A percentile compares a stretch with the other conserved stretches of the same genome.
These are phyloP conservation scores for Cyclocybe aegerita DNA, from an alignment of 768 basidiomycete genomes.

Conservation along the genomic window DNA sequence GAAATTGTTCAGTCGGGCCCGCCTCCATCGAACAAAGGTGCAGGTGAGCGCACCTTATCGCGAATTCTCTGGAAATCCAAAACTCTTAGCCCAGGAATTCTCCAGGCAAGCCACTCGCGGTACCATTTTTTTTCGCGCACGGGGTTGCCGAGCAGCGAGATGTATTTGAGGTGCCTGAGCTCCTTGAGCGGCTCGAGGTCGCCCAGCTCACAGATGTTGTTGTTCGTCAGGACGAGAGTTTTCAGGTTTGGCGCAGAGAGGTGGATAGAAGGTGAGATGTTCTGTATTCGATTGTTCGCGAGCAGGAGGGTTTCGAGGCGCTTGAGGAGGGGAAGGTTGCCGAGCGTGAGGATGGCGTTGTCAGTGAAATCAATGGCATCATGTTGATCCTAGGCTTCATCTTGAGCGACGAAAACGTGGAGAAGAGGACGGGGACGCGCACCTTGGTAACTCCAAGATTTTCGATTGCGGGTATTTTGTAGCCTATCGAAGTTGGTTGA, in stretches of 20 bases:
- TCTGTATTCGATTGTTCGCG: conserved; percentile 86
- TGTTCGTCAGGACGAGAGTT: conserved; percentile 82
- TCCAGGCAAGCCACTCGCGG: conserved; percentile 93
- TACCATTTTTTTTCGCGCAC: conserved; percentile 93
- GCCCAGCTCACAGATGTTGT: conserved; percentile 76
- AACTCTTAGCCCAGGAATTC: conserved; percentile 84
- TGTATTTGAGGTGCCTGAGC: conserved; percentile 68
- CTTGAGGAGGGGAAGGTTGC: conserved; percentile 85
- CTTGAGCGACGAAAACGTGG: conserved; percentile 10
- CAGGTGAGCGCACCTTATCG: conserved; percentile 78
- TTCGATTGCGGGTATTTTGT: conserved; percentile 95
- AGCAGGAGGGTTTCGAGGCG: conserved; percentile 82
- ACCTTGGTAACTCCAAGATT: conserved; percentile 93
- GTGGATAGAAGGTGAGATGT: conserved; percentile 79
- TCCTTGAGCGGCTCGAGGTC: conserved; percentile 85
- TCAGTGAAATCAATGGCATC: conserved; percentile 94
- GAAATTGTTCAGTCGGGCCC: conserved; percentile 7
- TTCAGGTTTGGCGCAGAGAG: conserved; percentile 83
- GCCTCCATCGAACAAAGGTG: conserved; percentile 25
- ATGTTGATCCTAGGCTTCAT: conserved; percentile 71
- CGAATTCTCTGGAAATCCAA: conserved; percentile 94
- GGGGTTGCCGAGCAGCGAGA: conserved; percentile 80
- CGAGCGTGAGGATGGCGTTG: conserved; percentile 79
- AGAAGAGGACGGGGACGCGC: conserved; percentile 24
- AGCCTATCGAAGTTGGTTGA: conserved; percentile 52